Percentiles rank a stretch among this genome's conserved stretches.
phyloP scores from a whole-genome alignment of 2,329 filamentous ascomycete genomes.

The Talaromyces atroroseus region DNA sequence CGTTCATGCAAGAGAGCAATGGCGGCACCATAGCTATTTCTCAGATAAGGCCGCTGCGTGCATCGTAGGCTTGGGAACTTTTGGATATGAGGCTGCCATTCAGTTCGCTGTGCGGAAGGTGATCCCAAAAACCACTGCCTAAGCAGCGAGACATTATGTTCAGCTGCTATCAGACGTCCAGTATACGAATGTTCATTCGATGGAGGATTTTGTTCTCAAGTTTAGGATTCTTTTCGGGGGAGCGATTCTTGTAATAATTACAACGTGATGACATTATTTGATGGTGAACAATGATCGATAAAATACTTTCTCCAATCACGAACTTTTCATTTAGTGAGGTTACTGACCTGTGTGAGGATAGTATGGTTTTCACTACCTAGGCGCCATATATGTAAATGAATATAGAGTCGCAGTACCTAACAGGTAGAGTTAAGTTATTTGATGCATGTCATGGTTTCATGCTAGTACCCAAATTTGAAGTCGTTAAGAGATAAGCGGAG shows the following conservation, averaged over 20 bases:
- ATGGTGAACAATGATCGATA: too few species aligned
- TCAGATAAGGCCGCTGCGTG: slow-evolving; percentile 71
- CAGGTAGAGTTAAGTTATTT: too few species aligned
- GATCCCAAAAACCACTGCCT: not conserved
- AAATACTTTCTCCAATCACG: too few species aligned
- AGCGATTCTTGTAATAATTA: not conserved
- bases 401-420: too few species aligned
- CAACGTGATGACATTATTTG: too few species aligned
- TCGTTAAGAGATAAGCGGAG: too few species aligned
- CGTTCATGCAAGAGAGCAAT: slow-evolving; percentile 65
- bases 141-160: not conserved
- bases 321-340: too few species aligned
- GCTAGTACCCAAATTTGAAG: too few species aligned
- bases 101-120: slow-evolving; percentile 45
- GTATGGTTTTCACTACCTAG: too few species aligned
- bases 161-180: not conserved
- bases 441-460: too few species aligned
- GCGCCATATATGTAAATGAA: too few species aligned
- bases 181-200: not conserved
- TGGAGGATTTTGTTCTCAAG: not conserved
- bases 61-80: slow-evolving; percentile 63
- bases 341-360: too few species aligned
- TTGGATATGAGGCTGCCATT: slow-evolving; percentile 57
- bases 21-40: slow-evolving; percentile 64
- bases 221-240: not conserved